Base-by-base conservation (phyloP, 805 yeast genomes). In the Blastobotrys chiropterorum region DNA sequence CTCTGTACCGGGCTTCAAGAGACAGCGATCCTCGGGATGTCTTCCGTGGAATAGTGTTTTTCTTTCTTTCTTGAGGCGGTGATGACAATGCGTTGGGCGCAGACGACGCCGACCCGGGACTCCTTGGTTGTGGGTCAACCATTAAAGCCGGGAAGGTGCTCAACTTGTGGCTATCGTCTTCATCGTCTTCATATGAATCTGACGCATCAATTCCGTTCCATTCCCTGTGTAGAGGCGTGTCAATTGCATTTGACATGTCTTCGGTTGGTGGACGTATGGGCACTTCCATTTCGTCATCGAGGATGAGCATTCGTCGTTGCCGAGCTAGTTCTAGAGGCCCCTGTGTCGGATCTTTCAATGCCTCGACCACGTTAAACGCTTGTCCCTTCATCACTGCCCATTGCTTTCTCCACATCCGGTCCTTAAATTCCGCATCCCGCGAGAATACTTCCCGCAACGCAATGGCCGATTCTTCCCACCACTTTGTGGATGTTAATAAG, bases 341-440 rank as follows among this genome's bases (percentile, higher is more conserved):
- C 39, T 81, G 83, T 19, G 76, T 73, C 0, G 74, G 70, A 31
- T 70, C 67, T 59, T 80, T 80, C 49, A 85, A 64, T 1, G 84
- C 74, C 58, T 85, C 88, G 2, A 83, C 85, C 2, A 85, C 83
- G 57, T 83, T 84, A 68, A 82, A 84, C 0, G 90, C 87, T 62
- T 85, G 90, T 0, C 90, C 92, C 61, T 85, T 85, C 61, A 85
- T 60, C 2, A 85, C 84, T 0, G 86, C 82, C 71, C 84, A 72
- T 59, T 85, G 90, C 53, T 78, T 77, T 30, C 66, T 71, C 81
- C 86, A 85, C 81, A 83, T 75, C 43, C 87, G 67, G 51, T 78
- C 79, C 55, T 77, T 81, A 63, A 82, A 85, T 52, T 83, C 86
- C 0, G 73, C 63, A 60, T 85, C 90, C 41, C 75, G 69, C 46